Conservation (phyloP, 371 early-diverging fungal species). For the Mortierella sp. region DNA sequence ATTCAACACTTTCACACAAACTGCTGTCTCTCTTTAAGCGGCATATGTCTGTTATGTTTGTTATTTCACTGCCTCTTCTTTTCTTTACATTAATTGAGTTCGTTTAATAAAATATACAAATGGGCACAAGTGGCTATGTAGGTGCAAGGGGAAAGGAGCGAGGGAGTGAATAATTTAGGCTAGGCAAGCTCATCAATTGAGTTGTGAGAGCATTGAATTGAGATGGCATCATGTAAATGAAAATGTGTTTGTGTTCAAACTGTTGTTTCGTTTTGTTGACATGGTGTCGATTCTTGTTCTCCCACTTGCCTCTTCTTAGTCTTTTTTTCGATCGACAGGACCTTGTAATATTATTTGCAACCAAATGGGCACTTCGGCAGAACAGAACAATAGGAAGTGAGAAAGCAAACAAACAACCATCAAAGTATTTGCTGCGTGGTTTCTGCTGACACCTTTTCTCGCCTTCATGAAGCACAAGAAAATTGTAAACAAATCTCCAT, state of each 20-base stretch:
- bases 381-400: not conserved
- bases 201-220: too few species aligned
- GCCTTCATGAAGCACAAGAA: not conserved
- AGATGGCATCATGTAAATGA: too few species aligned
- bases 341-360: not conserved
- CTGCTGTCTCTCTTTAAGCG: not conserved
- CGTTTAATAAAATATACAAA: not conserved
- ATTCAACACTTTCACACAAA: too few species aligned
- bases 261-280: too few species aligned
- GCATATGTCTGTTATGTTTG: not conserved
- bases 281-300: too few species aligned
- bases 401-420: not conserved
- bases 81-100: not conserved
- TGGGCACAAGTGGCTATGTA: not conserved
- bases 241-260: too few species aligned
- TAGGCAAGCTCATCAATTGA: too few species aligned
- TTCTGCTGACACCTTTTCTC: not conserved
- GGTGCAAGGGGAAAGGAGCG: too few species aligned
- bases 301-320: not conserved
- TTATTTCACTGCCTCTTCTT: not conserved
- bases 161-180: too few species aligned
- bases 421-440: not conserved
- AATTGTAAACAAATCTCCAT: slow-evolving; percentile 4
- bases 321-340: too few species aligned
- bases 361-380: slow-evolving; percentile 13